phyloP scores from a whole-genome alignment of 441 rosid species.

The Erysimum pusillum region DNA sequence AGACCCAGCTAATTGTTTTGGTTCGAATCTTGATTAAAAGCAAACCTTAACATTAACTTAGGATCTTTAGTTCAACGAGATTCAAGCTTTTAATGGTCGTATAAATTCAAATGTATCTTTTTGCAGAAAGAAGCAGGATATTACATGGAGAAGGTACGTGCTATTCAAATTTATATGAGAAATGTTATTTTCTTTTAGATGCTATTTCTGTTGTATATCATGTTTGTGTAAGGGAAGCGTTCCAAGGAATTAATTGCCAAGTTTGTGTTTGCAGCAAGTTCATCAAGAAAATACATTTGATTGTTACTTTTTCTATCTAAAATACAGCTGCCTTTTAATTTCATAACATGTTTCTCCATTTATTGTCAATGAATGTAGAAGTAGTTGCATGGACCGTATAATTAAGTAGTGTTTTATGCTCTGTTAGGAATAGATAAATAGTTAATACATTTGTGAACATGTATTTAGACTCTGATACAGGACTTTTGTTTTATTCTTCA shows the following conservation, averaged over 20 bases:
- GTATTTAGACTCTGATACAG: too few relatives aligned
- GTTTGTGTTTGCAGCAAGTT: constrained; percentile 6
- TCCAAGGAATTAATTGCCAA: too few relatives aligned
- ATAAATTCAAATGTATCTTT: too few relatives aligned
- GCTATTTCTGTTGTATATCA: neutral
- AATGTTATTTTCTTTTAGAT: neutral
- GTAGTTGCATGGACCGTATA: constrained; percentile 11
- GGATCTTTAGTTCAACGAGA: too few relatives aligned
- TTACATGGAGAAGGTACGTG: too few relatives aligned
- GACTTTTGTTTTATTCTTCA: too few relatives aligned
- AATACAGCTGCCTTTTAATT: constrained; percentile 1
- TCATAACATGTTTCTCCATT: neutral
- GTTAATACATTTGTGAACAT: too few relatives aligned
- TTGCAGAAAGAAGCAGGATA: too few relatives aligned
- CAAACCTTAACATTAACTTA: too few relatives aligned
- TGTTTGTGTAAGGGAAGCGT: constrained; percentile 29
- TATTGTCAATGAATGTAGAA: neutral
- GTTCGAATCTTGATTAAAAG: too few relatives aligned
- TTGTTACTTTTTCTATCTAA: neutral
- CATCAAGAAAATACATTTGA: constrained; percentile 4
- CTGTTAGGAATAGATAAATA: constrained; percentile 21
- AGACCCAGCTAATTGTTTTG: too few relatives aligned
- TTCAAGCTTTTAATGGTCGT: too few relatives aligned
- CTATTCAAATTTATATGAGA: constrained; percentile 4
- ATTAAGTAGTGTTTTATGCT: constrained; percentile 5